phyloP scores from a whole-genome alignment of 1,284 basidiomycete genomes.

The Abortiporus biennis region DNA sequence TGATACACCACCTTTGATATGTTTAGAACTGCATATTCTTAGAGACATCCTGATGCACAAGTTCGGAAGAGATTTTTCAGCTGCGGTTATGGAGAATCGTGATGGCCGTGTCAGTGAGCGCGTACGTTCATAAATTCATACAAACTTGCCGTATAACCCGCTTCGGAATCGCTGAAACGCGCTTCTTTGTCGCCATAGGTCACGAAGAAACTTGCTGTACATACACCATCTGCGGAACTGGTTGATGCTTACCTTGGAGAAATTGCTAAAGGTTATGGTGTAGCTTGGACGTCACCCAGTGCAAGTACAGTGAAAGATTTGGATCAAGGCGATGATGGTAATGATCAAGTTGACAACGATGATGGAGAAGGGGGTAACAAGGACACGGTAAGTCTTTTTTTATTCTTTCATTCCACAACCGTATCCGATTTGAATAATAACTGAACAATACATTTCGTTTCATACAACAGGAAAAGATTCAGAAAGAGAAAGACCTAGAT shows the following conservation, averaged over 20 bases:
- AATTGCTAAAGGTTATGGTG: slow-evolving; percentile 82
- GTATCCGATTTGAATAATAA: not conserved
- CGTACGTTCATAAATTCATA: slow-evolving; percentile 36
- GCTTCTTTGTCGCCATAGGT: slow-evolving; percentile 37
- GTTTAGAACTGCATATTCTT: slow-evolving; percentile 79
- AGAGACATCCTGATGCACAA: slow-evolving; percentile 95
- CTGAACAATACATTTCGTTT: not conserved
- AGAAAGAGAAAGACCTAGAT: slow-evolving; percentile 8
- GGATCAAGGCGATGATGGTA: slow-evolving; percentile 10
- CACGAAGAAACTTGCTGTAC: slow-evolving; percentile 62
- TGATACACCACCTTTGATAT: slow-evolving; percentile 4
- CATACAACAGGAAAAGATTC: slow-evolving; percentile 7
- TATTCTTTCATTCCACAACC: slow-evolving; percentile 1
- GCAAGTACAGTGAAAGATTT: slow-evolving; percentile 10
- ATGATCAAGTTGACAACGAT: slow-evolving; percentile 22
- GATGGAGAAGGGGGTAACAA: slow-evolving; percentile 27
- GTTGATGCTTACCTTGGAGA: slow-evolving; percentile 86
- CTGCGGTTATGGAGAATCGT: slow-evolving; percentile 77
- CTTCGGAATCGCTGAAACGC: not conserved
- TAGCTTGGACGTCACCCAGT: slow-evolving; percentile 56
- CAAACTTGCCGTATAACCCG: not conserved
- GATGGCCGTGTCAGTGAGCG: slow-evolving; percentile 76
- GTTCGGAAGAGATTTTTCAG: slow-evolving; percentile 80
- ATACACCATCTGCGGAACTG: slow-evolving; percentile 66
- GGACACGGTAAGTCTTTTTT: slow-evolving; percentile 24